phyloP scores from a whole-genome alignment of 257 asterid genomes.

The Lycium barbarum region DNA sequence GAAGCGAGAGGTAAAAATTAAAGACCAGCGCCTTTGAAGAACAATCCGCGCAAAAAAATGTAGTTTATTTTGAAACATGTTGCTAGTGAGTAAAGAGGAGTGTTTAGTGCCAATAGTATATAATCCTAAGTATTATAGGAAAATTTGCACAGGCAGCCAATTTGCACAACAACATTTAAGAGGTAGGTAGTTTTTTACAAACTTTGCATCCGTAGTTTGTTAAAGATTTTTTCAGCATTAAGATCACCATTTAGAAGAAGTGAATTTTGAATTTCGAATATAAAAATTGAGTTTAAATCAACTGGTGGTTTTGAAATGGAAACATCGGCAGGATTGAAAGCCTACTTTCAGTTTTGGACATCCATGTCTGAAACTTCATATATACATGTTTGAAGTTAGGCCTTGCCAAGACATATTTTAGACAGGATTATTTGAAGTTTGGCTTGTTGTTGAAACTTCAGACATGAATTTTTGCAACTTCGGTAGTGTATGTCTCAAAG shows the following conservation, averaged over 20 bases:
- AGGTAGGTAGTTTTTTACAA: not conserved
- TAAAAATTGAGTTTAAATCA: not conserved
- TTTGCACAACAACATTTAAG: not conserved
- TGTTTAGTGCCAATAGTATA: not conserved
- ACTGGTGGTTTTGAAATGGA: not conserved
- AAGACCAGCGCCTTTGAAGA: no score
- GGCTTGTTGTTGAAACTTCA: not conserved
- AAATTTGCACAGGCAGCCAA: not conserved
- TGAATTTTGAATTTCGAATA: not conserved
- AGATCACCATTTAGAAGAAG: not conserved
- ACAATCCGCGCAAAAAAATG: no score
- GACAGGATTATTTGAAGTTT: not conserved
- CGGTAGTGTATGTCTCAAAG: accelerated
- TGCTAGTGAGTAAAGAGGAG: no score
- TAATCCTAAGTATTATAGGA: no score
- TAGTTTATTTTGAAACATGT: no score
- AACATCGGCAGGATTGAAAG: not conserved
- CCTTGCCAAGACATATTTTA: no score
- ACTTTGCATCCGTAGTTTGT: no score
- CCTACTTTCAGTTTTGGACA: not conserved
- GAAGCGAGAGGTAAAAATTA: no score
- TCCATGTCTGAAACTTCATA: not conserved
- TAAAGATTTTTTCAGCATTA: not conserved
- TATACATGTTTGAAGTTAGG: not conserved
- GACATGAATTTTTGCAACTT: not conserved